A percentile compares a stretch with the other conserved stretches of the same genome.
Conservation (phyloP, 768 basidiomycete genomes). For the Suillus fuscotomentosus region DNA sequence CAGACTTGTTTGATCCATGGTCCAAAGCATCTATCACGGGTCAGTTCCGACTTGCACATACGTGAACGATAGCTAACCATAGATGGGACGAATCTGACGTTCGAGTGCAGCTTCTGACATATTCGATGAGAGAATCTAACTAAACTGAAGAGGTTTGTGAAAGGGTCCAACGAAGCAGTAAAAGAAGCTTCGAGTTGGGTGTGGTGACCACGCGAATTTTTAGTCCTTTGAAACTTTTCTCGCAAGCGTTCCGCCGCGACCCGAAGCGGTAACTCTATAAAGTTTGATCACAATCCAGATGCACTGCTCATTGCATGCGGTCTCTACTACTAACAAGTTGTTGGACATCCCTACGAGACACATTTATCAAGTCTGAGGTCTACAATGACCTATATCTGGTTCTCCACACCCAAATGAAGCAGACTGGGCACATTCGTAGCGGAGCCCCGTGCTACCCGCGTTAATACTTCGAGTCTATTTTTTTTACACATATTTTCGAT, state of each 20-base stretch:
- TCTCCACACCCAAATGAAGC: neutral
- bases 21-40: constrained; percentile 71
- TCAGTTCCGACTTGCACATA: constrained; percentile 3
- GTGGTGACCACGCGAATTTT: constrained; percentile 23
- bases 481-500: neutral
- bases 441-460: no score
- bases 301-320: neutral
- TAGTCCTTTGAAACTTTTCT: constrained; percentile 14
- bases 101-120: constrained; percentile 65
- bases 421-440: no score
- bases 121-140: constrained; percentile 7
- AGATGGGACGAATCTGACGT: constrained; percentile 83
- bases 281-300: neutral
- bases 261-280: constrained; percentile 17
- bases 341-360: neutral
- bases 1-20: constrained; percentile 83
- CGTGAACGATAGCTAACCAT: constrained; percentile 49
- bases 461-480: no score
- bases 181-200: constrained; percentile 3
- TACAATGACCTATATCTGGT: neutral
- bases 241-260: constrained; percentile 25
- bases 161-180: constrained; percentile 6
- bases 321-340: neutral
- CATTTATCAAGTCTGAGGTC: neutral
- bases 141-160: constrained; percentile 3